Evolutionary conservation across 768 basidiomycete species (phyloP), one percentile per base, ranked within the genome.

Genomic region (Naganishia kalamii): DNA sequence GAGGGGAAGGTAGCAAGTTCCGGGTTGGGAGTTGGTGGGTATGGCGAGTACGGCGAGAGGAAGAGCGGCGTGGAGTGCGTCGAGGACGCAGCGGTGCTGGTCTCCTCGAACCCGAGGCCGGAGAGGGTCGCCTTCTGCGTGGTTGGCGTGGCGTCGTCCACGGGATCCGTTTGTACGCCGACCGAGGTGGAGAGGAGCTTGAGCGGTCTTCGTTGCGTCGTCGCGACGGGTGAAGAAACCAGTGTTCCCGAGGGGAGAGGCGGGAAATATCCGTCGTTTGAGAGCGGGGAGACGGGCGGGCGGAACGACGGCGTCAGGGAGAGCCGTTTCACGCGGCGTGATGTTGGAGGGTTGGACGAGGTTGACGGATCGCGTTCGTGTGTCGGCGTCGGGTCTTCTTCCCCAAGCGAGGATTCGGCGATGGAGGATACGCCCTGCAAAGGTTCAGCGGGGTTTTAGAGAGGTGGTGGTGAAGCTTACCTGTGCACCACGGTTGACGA

Each of bases 211-310:
- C 46, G n/a, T 32, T 46, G 60, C 32, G 54, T 19, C 2, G 37
- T 49, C 15, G 48, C 27, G 71, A 47, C 89, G 87, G 0, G 88
- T 89, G 72, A 46, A 30, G 27, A n/a, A 48, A 29, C 15, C 17
- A 12, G 19, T 43, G 37, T 12, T 13, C 33, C 21, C n/a, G n/a
- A 1, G 17, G 54, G 25, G 13, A 37, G 54, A 23, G 54, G 37
- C 11, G 54, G 54, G 17, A 57, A 57, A 21, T 57, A 57, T 11
- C 54, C 54, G 37, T 57, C 54, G 23, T 35, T 57, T n/a, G 35
- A 37, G 10, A 57, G 35, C 15, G 54, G 54, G 7, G 54, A 57
- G 5, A 57, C 37, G 21, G 54, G 54, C 3, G 54, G 54, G 40
- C 54, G 54, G 35, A 57, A 57, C n/a, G 54, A 57, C 4, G 54